phyloP scores from a whole-genome alignment of 2,329 filamentous ascomycete species.

The Neonectria sp. region DNA sequence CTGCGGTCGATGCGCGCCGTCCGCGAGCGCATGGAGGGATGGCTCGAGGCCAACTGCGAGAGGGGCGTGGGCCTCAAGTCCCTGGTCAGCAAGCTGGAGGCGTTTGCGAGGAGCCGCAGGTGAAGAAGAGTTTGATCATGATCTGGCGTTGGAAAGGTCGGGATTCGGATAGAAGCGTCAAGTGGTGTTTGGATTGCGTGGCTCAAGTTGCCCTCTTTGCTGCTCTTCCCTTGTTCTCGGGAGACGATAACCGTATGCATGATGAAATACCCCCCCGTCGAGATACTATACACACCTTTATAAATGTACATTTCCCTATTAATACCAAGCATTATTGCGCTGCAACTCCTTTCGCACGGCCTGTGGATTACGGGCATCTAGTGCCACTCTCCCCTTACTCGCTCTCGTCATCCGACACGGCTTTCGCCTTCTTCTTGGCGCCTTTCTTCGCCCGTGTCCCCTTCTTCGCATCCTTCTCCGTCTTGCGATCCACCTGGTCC shows the following conservation, averaged over 20 bases:
- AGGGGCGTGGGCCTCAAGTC: conserved; percentile 82
- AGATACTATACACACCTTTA: conserved; percentile 9
- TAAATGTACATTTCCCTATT: conserved; percentile 1
- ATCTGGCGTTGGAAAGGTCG: conserved; percentile 35
- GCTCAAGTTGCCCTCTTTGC: conserved; percentile 12
- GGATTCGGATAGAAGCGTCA: conserved; percentile 14
- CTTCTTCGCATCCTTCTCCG: conserved; percentile 68
- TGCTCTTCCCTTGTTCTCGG: background rate
- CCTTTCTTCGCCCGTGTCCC: conserved; percentile 37
- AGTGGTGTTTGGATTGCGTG: conserved; percentile 18
- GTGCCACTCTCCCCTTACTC: conserved; percentile 37
- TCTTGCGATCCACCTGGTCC: conserved; percentile 84
- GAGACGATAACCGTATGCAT: conserved; percentile 27
- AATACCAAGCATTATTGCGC: conserved; percentile 8
- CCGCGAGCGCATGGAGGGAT: conserved; percentile 86
- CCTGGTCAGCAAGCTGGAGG: conserved; percentile 76
- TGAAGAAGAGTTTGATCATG: conserved; percentile 32
- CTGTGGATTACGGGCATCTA: background rate
- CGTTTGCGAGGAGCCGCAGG: conserved; percentile 57
- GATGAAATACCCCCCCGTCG: conserved; percentile 18
- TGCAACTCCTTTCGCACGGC: background rate
- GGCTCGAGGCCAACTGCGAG: conserved; percentile 87
- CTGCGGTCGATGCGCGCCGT: conserved; percentile 77
- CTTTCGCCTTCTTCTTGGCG: conserved; percentile 55
- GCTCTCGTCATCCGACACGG: conserved; percentile 52